These are phyloP conservation scores for Starmerella bacillaris DNA, from an alignment of 805 yeast genomes.

Conservation along the genomic window DNA sequence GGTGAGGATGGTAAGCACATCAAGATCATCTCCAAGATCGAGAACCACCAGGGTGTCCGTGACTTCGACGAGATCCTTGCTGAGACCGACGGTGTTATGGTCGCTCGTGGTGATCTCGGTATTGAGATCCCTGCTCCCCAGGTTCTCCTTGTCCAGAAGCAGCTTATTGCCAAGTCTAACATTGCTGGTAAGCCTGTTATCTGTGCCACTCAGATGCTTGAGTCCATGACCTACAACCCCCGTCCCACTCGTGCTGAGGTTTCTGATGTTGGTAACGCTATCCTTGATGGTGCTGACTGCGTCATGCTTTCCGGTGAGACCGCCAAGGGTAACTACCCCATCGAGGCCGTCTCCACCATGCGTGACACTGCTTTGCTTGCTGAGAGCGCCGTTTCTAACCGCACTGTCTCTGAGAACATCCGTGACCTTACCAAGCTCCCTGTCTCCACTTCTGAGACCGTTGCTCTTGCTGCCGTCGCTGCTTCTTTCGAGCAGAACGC, in stretches of 20 bases:
- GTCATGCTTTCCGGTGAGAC: conserved; percentile 99
- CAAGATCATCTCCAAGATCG: conserved; percentile 93
- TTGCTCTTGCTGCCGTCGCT: conserved; percentile 91
- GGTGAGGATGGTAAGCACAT: conserved; percentile 95
- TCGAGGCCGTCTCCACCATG: conserved; percentile 97
- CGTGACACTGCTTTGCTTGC: conserved; percentile 93
- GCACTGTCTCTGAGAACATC: conserved; percentile 63
- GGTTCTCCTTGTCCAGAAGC: conserved; percentile 96
- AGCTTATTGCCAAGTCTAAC: conserved; percentile 97
- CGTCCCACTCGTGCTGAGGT: conserved; percentile 99
- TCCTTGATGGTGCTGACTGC: conserved; percentile 98
- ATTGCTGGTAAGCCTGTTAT: conserved; percentile 98
- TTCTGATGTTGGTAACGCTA: conserved; percentile 97
- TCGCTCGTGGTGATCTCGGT: conserved; percentile 99
- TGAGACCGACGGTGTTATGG: conserved; percentile 99
- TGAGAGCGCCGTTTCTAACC: conserved; percentile 90
- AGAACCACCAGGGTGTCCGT: conserved; percentile 99
- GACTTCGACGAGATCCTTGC: conserved; percentile 89
- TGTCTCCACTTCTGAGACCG: conserved; percentile 84
- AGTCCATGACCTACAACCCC: conserved; percentile 98
- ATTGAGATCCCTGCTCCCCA: conserved; percentile 98
- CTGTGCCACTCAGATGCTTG: conserved; percentile 99
- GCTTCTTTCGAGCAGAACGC: conserved; percentile 94
- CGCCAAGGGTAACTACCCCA: conserved; percentile 97
- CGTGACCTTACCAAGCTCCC: conserved; percentile 75